phyloP scores from a whole-genome alignment of 1,139 yeast species.

The Petasospora fabianii region DNA sequence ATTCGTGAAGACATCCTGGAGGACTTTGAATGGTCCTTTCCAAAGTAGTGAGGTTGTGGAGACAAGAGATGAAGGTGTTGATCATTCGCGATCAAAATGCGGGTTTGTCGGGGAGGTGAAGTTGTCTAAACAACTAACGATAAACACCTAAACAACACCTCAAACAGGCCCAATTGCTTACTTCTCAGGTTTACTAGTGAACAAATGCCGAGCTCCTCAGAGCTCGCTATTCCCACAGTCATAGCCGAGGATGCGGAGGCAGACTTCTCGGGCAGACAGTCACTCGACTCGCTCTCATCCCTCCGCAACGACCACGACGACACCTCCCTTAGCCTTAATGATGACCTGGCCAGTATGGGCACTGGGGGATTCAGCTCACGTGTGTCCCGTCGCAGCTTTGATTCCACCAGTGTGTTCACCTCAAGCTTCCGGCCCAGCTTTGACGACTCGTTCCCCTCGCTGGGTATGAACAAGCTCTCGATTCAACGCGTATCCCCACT shows the following conservation, averaged over 20 bases:
- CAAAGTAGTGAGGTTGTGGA: too few relatives aligned
- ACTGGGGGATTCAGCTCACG: conserved; percentile 11
- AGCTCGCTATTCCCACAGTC: conserved; percentile 4
- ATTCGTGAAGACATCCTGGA: too few relatives aligned
- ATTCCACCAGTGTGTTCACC: conserved; percentile 28
- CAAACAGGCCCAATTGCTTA: too few relatives aligned
- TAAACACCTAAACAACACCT: too few relatives aligned
- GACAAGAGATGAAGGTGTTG: too few relatives aligned
- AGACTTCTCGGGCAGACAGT: conserved; percentile 7
- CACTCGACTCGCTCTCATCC: conserved; percentile 14
- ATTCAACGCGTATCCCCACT: conserved; percentile 47
- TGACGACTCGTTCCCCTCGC: conserved; percentile 25
- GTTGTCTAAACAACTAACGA: too few relatives aligned
- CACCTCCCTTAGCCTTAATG: conserved; percentile 28
- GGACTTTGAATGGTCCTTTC: too few relatives aligned
- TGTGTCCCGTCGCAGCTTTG: conserved; percentile 28
- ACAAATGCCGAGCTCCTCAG: background rate
- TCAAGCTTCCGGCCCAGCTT: conserved; percentile 27
- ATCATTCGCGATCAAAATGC: too few relatives aligned
- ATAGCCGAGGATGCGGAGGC: conserved; percentile 9
- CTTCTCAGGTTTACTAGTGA: background rate
- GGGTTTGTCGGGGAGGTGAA: too few relatives aligned
- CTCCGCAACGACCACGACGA: conserved; percentile 15
- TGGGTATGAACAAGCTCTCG: conserved; percentile 26
- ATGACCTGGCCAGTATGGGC: conserved; percentile 29